Evolutionary conservation across 805 yeast genomes (phyloP).

Genomic region (Spathaspora hagerdaliae): DNA sequence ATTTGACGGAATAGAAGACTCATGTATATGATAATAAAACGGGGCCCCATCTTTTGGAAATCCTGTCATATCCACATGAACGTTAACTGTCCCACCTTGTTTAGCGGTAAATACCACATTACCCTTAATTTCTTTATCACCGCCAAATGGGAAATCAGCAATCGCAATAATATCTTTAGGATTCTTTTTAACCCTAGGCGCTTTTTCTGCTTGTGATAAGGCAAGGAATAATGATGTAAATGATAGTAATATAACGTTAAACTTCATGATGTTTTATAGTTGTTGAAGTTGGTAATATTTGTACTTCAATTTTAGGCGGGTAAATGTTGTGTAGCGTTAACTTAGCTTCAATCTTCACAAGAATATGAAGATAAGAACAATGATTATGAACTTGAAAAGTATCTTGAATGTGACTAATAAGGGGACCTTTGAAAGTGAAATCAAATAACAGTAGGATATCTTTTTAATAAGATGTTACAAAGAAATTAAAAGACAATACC

Average conservation of each 20-base stretch:
- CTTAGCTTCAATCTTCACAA: slow-evolving; percentile 1
- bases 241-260: neutral
- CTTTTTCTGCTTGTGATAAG: slow-evolving; percentile 20
- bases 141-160: slow-evolving; percentile 53
- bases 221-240: neutral
- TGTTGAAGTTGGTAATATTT: too few species aligned
- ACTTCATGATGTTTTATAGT: too few species aligned
- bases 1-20: slow-evolving; percentile 43
- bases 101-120: slow-evolving; percentile 53
- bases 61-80: slow-evolving; percentile 67
- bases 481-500: neutral
- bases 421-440: neutral
- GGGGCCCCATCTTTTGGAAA: slow-evolving; percentile 66
- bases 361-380: slow-evolving; percentile 5
- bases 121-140: slow-evolving; percentile 42
- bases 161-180: slow-evolving; percentile 50
- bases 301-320: too few species aligned
- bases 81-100: slow-evolving; percentile 57
- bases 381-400: neutral
- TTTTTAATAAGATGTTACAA: neutral
- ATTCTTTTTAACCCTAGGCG: slow-evolving; percentile 48
- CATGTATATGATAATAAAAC: slow-evolving; percentile 67
- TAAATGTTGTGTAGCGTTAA: too few species aligned
- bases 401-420: neutral
- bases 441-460: neutral